These are phyloP conservation scores for Cinnamomum chago DNA, from an alignment of 164 flowering plant genomes.

Conservation along the genomic window DNA sequence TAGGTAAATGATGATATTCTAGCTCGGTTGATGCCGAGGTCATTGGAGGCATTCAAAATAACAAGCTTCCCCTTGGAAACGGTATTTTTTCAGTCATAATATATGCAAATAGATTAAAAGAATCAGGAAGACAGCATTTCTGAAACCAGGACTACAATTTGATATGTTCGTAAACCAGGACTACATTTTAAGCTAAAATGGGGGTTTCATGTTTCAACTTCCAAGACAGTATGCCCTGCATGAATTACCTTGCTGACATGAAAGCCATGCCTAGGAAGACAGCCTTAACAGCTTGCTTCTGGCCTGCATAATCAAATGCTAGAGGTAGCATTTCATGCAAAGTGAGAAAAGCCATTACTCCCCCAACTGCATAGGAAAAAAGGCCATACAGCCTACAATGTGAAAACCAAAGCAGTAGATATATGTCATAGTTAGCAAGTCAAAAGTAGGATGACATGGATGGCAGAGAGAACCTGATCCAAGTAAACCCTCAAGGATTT, in stretches of 20 bases:
- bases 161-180: background rate
- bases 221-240: background rate
- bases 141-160: background rate
- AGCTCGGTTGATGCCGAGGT: background rate
- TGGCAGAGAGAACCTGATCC: constrained; percentile 60
- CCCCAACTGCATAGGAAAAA: constrained; percentile 63
- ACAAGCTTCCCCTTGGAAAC: background rate
- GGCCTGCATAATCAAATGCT: constrained; percentile 96
- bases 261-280: constrained; percentile 95
- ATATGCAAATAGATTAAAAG: background rate
- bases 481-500: constrained; percentile 83
- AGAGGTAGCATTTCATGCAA: constrained; percentile 96
- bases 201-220: too few relatives aligned
- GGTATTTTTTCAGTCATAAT: too few relatives aligned
- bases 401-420: background rate
- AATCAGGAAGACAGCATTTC: background rate
- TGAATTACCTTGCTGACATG: constrained; percentile 90
- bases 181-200: too few relatives aligned
- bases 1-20: background rate
- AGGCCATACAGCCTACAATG: background rate
- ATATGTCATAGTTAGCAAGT: background rate
- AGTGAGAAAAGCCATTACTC: constrained; percentile 96
- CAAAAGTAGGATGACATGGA: background rate
- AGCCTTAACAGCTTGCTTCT: constrained; percentile 91
- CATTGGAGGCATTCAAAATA: background rate